phyloP scores from a whole-genome alignment of 2,329 filamentous ascomycete genomes.

The Plenodomus lindquistii region DNA sequence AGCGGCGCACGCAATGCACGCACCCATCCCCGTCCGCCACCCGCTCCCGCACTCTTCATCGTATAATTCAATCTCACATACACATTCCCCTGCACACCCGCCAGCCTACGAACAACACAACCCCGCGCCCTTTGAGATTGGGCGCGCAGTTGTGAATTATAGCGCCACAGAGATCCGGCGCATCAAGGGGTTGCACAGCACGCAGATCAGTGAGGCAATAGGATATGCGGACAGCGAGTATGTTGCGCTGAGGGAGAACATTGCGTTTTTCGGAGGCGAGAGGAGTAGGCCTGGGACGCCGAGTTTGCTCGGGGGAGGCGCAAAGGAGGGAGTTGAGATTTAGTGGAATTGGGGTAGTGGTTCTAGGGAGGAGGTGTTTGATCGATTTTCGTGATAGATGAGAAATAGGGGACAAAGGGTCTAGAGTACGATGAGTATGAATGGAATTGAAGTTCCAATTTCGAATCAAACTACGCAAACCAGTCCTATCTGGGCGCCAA shows the following conservation, averaged over 20 bases:
- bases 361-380: background rate
- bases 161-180: conserved; percentile 79
- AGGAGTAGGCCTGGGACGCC: conserved; percentile 46
- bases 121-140: conserved; percentile 68
- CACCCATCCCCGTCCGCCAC: conserved; percentile 22
- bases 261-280: conserved; percentile 67
- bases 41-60: conserved; percentile 21
- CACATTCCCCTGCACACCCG: conserved; percentile 6
- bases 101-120: conserved; percentile 38
- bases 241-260: conserved; percentile 84
- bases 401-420: no score
- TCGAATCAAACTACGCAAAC: no score
- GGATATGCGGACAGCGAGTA: conserved; percentile 97
- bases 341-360: conserved; percentile 1
- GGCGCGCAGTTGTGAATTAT: conserved; percentile 90
- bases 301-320: conserved; percentile 16
- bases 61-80: conserved; percentile 11
- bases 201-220: conserved; percentile 76
- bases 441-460: no score
- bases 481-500: no score
- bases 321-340: conserved; percentile 6
- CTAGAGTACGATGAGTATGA: no score
- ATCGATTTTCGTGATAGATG: background rate
- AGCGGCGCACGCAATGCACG: conserved; percentile 20
- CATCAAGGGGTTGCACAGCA: conserved; percentile 83